These are phyloP conservation scores for Geotrichum klebahnii DNA, from an alignment of 1,139 yeast genomes.

Conservation along the genomic window DNA sequence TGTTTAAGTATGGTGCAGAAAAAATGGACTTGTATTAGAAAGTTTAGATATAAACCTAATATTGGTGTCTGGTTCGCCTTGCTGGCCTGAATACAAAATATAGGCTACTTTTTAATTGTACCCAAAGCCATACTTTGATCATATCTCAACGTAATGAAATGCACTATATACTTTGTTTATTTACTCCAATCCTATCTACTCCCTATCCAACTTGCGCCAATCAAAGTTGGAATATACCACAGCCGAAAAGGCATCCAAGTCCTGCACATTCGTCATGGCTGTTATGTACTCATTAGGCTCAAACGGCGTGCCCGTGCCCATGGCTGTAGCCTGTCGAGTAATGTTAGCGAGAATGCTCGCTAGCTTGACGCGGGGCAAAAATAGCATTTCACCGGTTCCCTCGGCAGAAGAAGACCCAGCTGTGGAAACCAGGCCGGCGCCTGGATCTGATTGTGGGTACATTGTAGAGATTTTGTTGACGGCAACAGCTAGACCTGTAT, in stretches of 20 bases:
- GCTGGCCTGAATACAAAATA: too few relatives aligned
- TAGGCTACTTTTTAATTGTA: too few relatives aligned
- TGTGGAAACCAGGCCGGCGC: conserved; percentile 20
- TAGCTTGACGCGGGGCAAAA: conserved; percentile 44
- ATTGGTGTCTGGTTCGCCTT: too few relatives aligned
- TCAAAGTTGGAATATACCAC: conserved; percentile 84
- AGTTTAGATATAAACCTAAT: too few relatives aligned
- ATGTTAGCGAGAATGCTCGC: conserved; percentile 67
- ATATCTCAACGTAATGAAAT: neutral
- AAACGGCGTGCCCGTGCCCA: conserved; percentile 46
- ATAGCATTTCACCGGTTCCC: conserved; percentile 7
- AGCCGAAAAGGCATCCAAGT: conserved; percentile 83
- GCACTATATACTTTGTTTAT: too few relatives aligned
- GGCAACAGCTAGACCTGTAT: conserved; percentile 34
- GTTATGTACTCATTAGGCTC: conserved; percentile 49
- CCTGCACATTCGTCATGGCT: conserved; percentile 50
- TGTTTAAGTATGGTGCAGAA: too few relatives aligned
- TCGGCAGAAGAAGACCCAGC: neutral
- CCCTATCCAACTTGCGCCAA: conserved; percentile 27
- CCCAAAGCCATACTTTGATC: too few relatives aligned
- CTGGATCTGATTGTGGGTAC: conserved; percentile 27
- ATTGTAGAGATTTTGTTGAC: conserved; percentile 33
- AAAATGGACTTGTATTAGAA: too few relatives aligned
- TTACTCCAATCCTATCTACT: conserved; percentile 1
- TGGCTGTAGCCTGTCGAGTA: conserved; percentile 59